Conservation (phyloP, 352 stramenopile genomes). For the Phytophthora europaea region DNA sequence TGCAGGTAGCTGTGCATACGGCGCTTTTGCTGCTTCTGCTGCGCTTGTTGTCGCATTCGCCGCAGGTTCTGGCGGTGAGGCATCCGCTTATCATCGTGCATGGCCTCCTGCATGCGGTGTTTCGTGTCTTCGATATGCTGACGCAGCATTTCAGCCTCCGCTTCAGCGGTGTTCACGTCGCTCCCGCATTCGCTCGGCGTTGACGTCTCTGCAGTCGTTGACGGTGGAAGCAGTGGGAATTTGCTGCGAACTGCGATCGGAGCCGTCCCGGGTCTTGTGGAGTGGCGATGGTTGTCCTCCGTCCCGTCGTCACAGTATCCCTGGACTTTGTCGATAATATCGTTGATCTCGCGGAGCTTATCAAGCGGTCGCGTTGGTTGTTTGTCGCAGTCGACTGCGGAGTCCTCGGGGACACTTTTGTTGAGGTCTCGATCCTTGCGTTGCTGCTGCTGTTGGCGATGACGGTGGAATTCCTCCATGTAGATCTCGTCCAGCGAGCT, state of each 20-base stretch:
- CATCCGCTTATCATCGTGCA: conserved; percentile 45
- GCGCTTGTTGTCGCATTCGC: conserved; percentile 39
- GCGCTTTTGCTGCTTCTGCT: conserved; percentile 58
- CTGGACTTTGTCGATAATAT: conserved; percentile 65
- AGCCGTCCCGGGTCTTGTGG: conserved; percentile 29
- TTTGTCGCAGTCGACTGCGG: conserved; percentile 10
- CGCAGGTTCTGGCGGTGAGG: conserved; percentile 43
- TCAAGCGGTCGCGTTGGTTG: conserved; percentile 34
- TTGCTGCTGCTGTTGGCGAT: conserved; percentile 31
- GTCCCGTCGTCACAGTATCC: conserved; percentile 33
- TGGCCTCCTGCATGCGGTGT: conserved; percentile 57
- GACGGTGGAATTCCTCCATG: conserved; percentile 56
- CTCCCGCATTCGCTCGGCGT: not conserved
- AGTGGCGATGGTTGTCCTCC: conserved; percentile 3
- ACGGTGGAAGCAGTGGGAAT: not conserved
- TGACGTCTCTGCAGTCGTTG: not conserved
- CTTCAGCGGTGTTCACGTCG: not conserved
- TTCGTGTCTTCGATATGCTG: conserved; percentile 59
- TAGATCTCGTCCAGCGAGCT: conserved; percentile 63
- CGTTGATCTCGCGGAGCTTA: conserved; percentile 74
- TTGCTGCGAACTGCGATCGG: conserved; percentile 13
- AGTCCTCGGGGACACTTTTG: conserved; percentile 9
- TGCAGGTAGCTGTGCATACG: conserved; percentile 80
- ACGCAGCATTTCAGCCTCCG: conserved; percentile 27
- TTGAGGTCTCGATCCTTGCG: conserved; percentile 3